Conservation (phyloP, 305 asterid genomes). For the Fraxinus albicans region DNA sequence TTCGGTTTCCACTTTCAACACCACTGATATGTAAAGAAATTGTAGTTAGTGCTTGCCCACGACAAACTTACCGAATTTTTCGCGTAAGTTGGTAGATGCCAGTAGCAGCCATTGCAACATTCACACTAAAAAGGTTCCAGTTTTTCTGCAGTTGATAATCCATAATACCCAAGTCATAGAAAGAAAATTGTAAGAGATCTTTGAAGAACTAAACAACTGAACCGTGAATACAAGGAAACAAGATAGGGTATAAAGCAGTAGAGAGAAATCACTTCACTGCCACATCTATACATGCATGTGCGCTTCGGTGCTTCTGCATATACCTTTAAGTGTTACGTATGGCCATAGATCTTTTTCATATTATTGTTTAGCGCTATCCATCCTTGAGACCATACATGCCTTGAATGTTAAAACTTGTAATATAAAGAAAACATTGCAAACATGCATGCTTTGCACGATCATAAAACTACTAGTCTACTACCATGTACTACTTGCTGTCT, state of each 20-base stretch:
- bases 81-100: constrained; percentile 74
- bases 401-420: not conserved
- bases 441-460: not conserved
- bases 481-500: not conserved
- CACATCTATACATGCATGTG: not conserved
- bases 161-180: not conserved
- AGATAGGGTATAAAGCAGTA: not conserved
- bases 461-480: not conserved
- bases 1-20: not conserved
- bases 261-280: not conserved
- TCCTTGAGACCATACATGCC: not conserved
- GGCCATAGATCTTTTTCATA: not conserved
- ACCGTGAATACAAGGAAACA: not conserved
- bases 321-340: not conserved
- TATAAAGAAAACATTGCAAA: not conserved
- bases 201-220: not conserved
- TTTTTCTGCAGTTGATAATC: constrained; percentile 56
- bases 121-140: constrained; percentile 81
- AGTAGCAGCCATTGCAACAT: constrained; percentile 79
- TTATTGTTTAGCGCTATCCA: not conserved
- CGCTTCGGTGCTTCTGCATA: not conserved
- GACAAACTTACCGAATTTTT: constrained; percentile 50
- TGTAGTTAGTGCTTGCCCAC: not conserved
- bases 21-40: not conserved
- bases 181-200: not conserved